Base-by-base conservation (phyloP, 139 green algal species). In the Asterochloris erici region DNA sequence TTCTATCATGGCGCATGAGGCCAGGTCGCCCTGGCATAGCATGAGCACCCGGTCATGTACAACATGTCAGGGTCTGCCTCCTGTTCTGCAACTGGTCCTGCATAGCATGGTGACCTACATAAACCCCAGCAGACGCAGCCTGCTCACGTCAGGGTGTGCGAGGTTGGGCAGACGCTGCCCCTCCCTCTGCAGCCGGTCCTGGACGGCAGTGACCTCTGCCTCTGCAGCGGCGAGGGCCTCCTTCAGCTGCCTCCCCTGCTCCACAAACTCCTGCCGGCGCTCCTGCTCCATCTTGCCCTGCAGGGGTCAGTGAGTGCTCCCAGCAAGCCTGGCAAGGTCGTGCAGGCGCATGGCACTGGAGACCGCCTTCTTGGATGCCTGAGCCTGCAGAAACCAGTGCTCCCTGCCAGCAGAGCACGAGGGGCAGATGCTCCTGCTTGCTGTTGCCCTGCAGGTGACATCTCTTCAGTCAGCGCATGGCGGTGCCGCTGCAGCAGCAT, bases 141-240 rank as follows among this genome's bases (percentile, higher is more conserved):
- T 61, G n/a, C 82, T 70, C 61, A 85, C 82, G 17, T 78, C 90
- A 0, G 96, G 96, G 86, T 99, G 97, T 23, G 95, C 97, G 38
- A 95, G 23, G 28, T 99, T 99, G 60, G 97, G 97, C 15, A 99
- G 85, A 19, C 87, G 87, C 86, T 99, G 95, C 0, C 91, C 97
- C 84, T 99, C 96, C 0, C 74, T 68, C 88, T 99, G 97, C 87
- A 99, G 87, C 63, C 83, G 81, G 13, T 85, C 85, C 74, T 98
- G 91, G 14, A 96, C 77, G 74, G 86, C 71, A 23, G 61, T 68
- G 14, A 96, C 78, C 63, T 81, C 68, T 61, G 84, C 84, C 82
- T 99, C 96, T 26, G 97, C 19, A 0, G 17, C 78, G 17, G 92
- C 92, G 23, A 98, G 80, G 81, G 95, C 26, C 47, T 97, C 91